These are phyloP conservation scores for Cryptococcus wingfieldii DNA, from an alignment of 1,284 basidiomycete genomes.

Conservation along the genomic window DNA sequence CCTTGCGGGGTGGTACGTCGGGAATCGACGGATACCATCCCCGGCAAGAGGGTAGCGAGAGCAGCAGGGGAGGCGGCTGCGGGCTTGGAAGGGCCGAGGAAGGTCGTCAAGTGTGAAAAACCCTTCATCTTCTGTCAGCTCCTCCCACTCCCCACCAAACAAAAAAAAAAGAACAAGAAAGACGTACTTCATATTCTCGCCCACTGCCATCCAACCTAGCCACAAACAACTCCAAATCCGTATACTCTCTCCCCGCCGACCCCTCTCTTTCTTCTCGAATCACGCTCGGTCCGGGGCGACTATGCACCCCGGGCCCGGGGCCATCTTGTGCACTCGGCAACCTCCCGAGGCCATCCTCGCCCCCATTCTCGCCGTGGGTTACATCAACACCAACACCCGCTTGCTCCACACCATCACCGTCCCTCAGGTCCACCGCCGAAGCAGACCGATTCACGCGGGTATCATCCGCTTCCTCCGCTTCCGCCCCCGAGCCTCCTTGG, in stretches of 20 bases:
- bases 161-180: neutral
- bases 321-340: neutral
- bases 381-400: neutral
- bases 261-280: neutral
- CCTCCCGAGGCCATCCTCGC: neutral
- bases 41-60: constrained; percentile 54
- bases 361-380: neutral
- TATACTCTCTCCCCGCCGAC: constrained; percentile 48
- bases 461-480: neutral
- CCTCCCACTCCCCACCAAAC: neutral
- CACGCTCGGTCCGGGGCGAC: neutral
- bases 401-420: neutral
- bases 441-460: neutral
- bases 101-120: constrained; percentile 58
- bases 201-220: constrained; percentile 55
- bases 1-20: constrained; percentile 65
- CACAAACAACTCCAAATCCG: constrained; percentile 61
- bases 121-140: constrained; percentile 48
- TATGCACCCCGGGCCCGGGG: neutral
- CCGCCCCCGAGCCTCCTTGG: neutral
- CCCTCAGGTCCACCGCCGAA: constrained; percentile 9
- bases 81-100: constrained; percentile 57
- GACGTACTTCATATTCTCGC: constrained; percentile 60
- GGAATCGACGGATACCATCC: constrained; percentile 61
- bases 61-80: constrained; percentile 40